These are phyloP conservation scores for Pyrenophora teres DNA, from an alignment of 2,329 filamentous ascomycete species.

Conservation along the genomic window DNA sequence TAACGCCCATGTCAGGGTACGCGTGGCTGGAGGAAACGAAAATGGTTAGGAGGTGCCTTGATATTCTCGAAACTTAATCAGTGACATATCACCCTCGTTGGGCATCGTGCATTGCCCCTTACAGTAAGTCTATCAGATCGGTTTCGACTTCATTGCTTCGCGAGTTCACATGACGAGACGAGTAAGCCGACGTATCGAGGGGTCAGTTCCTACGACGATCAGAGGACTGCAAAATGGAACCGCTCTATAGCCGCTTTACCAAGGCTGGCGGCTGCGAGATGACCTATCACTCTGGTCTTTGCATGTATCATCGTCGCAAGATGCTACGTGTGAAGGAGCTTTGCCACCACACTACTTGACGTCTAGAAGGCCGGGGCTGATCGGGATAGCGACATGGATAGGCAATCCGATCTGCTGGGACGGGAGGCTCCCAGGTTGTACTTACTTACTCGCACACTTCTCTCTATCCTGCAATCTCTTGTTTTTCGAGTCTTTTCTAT, in stretches of 20 bases:
- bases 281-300: not conserved
- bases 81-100: not conserved
- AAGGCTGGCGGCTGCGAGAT: not conserved
- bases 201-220: too few species aligned
- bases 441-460: not conserved
- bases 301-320: not conserved
- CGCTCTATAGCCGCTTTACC: not conserved
- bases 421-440: not conserved
- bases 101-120: conserved; percentile 5
- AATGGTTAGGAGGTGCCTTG: not conserved
- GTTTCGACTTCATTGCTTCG: not conserved
- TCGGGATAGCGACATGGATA: not conserved
- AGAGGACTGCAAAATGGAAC: not conserved
- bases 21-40: conserved; percentile 4
- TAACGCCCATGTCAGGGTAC: conserved; percentile 1
- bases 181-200: not conserved
- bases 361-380: not conserved
- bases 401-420: not conserved
- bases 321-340: not conserved
- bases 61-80: conserved; percentile 27
- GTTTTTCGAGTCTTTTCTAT: conserved; percentile 1
- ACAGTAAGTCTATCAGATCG: not conserved
- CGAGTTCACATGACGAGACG: not conserved
- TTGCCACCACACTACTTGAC: not conserved
- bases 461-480: conserved; percentile 10